Conservation (phyloP, 169 alveolate species). For the Pseudocohnilembus persalinus region DNA sequence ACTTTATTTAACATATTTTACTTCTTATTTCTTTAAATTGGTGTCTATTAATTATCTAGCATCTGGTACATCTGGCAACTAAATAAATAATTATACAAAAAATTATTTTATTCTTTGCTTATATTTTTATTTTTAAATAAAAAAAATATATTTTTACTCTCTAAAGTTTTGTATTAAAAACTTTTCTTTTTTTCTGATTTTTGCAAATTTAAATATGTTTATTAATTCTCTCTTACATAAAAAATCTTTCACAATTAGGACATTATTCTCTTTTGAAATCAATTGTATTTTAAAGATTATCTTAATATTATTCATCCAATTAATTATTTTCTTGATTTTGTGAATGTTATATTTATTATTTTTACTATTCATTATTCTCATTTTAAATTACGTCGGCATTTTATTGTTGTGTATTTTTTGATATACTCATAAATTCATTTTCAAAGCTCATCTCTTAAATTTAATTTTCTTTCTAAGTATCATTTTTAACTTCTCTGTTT, state of each 20-base stretch:
- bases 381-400: no score
- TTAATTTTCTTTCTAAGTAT: no score
- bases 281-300: neutral
- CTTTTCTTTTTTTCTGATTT: slow-evolving; percentile 27
- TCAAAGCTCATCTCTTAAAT: no score
- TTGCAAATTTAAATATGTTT: slow-evolving; percentile 25
- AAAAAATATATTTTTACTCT: neutral
- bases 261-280: slow-evolving; percentile 22
- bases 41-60: neutral
- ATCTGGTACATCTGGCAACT: slow-evolving; percentile 7
- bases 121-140: neutral
- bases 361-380: neutral
- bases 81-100: neutral
- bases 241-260: slow-evolving; percentile 30
- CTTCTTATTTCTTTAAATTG: neutral
- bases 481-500: no score
- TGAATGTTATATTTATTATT: neutral
- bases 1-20: neutral
- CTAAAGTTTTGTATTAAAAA: slow-evolving; percentile 9
- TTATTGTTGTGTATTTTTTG: no score
- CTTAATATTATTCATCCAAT: slow-evolving; percentile 14
- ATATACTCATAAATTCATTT: no score
- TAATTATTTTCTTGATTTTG: slow-evolving; percentile 14
- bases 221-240: slow-evolving; percentile 30
- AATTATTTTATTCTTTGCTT: neutral